Base-by-base conservation (phyloP, 2,329 filamentous ascomycete genomes). In the Aspergillus tanneri region DNA sequence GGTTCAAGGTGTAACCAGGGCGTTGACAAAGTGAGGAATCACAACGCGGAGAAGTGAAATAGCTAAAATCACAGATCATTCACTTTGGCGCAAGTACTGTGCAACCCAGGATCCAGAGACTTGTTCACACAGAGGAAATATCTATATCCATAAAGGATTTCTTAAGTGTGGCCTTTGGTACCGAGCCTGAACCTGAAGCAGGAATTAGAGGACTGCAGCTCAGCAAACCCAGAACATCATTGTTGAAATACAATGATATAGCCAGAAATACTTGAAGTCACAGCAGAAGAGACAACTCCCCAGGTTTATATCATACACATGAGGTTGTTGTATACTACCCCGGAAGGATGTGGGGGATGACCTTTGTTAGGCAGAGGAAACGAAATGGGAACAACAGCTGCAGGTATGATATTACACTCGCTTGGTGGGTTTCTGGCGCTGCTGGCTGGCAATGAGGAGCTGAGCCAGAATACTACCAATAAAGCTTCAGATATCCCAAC, bases 101-200 rank as follows among this genome's bases (percentile, higher is more conserved):
- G 37, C 42, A 46, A 43, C 41, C 10, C 19, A 39, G 19, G 21
- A 25, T 10, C 19, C 14, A 34, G 43, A 18, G 19, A 16, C 24
- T 36, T 43, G 23, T 32, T 24, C 30, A 18, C 19, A 24, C 24
- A 22, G 10, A 27, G n/a, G 19, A n/a, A 32, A 25, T 39, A 47
- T 49, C 43, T 47, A 51, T 43, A 35, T 43, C 46, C 39, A 40
- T 41, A 30, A 24, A 27, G 43, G 35, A 44, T 19, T 27, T 21
- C 36, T 22, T 14, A 28, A 21, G 27, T 45, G 32, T 45, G 32
- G 34, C 8, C 45, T 39, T 46, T n/a, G 36, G 43, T 36, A 46
- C 32, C 34, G 32, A 32, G 50, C 44, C 34, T 38, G 27, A 34
- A 52, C 44, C 39, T n/a, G n/a, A n/a, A n/a, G n/a, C n/a, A n/a